Evolutionary conservation across 495 filamentous ascomycete species (phyloP).

Genomic region (Niebla homalea): DNA sequence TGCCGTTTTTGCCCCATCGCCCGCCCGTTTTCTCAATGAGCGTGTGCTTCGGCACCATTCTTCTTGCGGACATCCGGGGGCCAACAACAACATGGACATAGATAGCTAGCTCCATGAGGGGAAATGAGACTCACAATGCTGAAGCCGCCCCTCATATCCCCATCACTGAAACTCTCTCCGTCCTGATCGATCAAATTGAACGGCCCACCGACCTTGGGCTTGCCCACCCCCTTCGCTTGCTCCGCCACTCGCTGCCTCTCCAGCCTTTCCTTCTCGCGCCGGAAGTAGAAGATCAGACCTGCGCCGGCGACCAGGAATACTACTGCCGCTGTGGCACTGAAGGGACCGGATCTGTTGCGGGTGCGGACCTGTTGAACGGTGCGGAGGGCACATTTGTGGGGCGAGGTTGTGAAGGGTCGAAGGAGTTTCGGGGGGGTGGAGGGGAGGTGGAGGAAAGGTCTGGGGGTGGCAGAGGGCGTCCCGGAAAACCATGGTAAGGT

Average conservation of each 20-base stretch:
- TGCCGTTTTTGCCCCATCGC: no score
- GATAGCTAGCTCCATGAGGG: no score
- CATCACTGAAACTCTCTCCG: slow-evolving; percentile 58
- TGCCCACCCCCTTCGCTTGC: slow-evolving; percentile 80
- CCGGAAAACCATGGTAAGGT: not conserved
- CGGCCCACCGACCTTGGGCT: slow-evolving; percentile 80
- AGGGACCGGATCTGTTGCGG: slow-evolving; percentile 41
- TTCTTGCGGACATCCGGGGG: no score
- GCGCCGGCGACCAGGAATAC: slow-evolving; percentile 70
- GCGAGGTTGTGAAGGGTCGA: slow-evolving; percentile 16
- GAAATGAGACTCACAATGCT: slow-evolving; percentile 40
- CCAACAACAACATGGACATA: no score
- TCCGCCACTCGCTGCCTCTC: slow-evolving; percentile 76
- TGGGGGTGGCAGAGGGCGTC: not conserved
- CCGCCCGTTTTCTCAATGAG: no score
- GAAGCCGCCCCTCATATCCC: slow-evolving; percentile 77
- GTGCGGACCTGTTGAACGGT: not conserved
- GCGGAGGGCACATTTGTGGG: slow-evolving; percentile 10
- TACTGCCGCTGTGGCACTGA: slow-evolving; percentile 77
- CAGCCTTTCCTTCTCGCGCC: slow-evolving; percentile 76
- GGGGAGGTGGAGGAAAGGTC: slow-evolving; percentile 1
- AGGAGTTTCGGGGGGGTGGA: slow-evolving; percentile 7
- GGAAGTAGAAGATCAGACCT: slow-evolving; percentile 79
- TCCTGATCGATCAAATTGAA: slow-evolving; percentile 74
- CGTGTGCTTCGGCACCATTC: no score